These are phyloP conservation scores for Nectriaceae sp. DNA, from an alignment of 2,329 filamentous ascomycete genomes.

Conservation along the genomic window DNA sequence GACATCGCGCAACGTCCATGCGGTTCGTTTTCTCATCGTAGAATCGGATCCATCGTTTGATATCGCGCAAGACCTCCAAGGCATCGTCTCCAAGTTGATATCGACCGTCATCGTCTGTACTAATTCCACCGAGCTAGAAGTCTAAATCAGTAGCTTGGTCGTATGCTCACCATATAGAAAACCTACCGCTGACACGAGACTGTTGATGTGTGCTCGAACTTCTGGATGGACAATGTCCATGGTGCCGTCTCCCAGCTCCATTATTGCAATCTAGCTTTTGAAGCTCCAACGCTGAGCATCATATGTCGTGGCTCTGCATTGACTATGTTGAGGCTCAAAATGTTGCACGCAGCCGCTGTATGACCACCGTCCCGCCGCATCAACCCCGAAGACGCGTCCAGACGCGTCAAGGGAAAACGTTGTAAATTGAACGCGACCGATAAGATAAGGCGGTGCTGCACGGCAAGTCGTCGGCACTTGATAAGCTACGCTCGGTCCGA, in stretches of 20 bases:
- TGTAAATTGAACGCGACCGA: slow-evolving; percentile 9
- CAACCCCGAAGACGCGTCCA: slow-evolving; percentile 23
- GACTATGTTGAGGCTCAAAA: slow-evolving; percentile 15
- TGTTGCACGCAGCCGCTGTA: slow-evolving; percentile 1
- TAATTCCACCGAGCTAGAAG: slow-evolving; percentile 79
- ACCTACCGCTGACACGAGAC: slow-evolving; percentile 87
- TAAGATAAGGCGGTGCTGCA: slow-evolving; percentile 12
- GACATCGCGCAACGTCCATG: slow-evolving; percentile 90
- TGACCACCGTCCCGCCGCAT: slow-evolving; percentile 17
- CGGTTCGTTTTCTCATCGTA: slow-evolving; percentile 93
- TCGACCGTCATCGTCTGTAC: slow-evolving; percentile 74
- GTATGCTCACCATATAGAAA: slow-evolving; percentile 3
- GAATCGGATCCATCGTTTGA: slow-evolving; percentile 92
- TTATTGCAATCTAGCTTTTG: slow-evolving; percentile 29
- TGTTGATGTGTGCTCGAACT: slow-evolving; percentile 90
- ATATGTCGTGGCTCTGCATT: slow-evolving; percentile 17
- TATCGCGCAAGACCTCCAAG: slow-evolving; percentile 85
- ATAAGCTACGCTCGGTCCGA: slow-evolving; percentile 9
- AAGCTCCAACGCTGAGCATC: slow-evolving; percentile 13
- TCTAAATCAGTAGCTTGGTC: slow-evolving; percentile 15
- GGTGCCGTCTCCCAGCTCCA: slow-evolving; percentile 56
- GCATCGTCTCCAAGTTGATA: slow-evolving; percentile 95
- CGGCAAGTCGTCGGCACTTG: slow-evolving; percentile 17
- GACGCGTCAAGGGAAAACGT: no score
- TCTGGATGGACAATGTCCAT: slow-evolving; percentile 80